A percentile compares a stretch with the other conserved stretches of the same genome.
Evolutionary conservation across 352 stramenopile genomes (phyloP).

Genomic region (Saprolegnia parasitica): DNA sequence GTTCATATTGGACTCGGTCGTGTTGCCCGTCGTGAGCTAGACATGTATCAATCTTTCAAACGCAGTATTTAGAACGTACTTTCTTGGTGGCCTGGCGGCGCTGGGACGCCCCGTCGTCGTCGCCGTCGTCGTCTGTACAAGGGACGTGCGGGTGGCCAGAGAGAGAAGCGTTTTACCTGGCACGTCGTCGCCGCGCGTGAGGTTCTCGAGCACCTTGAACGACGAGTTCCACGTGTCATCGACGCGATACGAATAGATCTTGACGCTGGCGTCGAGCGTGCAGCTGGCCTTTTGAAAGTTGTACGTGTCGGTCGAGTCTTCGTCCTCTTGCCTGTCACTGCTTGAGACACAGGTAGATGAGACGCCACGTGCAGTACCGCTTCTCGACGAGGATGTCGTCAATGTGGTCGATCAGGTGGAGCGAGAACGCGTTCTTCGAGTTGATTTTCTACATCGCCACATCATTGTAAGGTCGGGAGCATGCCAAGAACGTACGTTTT

Average conservation of each 20-base stretch:
- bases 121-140: constrained; percentile 34
- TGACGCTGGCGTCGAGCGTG: constrained; percentile 97
- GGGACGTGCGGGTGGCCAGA: constrained; percentile 2
- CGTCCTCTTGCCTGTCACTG: constrained; percentile 32
- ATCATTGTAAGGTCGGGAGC: background rate
- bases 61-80: background rate
- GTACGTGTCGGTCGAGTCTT: constrained; percentile 50
- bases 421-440: constrained; percentile 94
- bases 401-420: constrained; percentile 98
- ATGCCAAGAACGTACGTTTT: constrained; percentile 57
- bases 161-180: background rate
- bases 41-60: background rate
- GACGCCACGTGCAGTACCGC: constrained; percentile 26
- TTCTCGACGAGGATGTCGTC: constrained; percentile 83
- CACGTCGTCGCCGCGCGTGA: constrained; percentile 78
- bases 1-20: constrained; percentile 84
- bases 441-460: constrained; percentile 92
- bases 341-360: background rate
- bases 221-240: constrained; percentile 96
- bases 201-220: constrained; percentile 97
- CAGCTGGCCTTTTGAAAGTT: constrained; percentile 98
- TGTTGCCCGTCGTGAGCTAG: constrained; percentile 42
- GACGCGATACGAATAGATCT: constrained; percentile 99
- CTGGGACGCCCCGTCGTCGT: constrained; percentile 30
- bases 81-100: constrained; percentile 28